Conservation (phyloP, 2,329 filamentous ascomycete species). For the Fusarium sp. region DNA sequence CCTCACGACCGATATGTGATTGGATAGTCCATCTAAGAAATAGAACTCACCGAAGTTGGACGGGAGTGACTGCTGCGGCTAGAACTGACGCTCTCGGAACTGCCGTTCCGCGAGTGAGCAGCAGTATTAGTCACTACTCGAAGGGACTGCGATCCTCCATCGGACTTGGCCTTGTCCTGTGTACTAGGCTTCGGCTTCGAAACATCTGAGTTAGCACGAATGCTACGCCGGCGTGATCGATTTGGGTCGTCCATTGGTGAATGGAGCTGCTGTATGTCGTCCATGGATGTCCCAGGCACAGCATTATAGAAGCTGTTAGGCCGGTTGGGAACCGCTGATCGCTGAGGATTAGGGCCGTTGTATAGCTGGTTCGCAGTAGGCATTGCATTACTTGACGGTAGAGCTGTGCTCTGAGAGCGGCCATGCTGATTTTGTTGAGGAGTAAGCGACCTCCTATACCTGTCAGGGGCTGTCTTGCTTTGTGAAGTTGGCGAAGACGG, state of each 20-base stretch:
- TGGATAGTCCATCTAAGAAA: slow-evolving; percentile 53
- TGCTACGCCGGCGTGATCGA: slow-evolving; percentile 83
- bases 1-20: slow-evolving; percentile 54
- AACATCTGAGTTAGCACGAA: slow-evolving; percentile 66
- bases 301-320: slow-evolving; percentile 65
- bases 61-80: slow-evolving; percentile 68
- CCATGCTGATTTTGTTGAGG: slow-evolving; percentile 49
- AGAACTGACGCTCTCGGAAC: slow-evolving; percentile 72
- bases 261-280: slow-evolving; percentile 75
- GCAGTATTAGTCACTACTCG: slow-evolving; percentile 49
- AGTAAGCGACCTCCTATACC: slow-evolving; percentile 74
- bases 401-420: slow-evolving; percentile 52
- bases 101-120: slow-evolving; percentile 62
- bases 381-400: slow-evolving; percentile 44
- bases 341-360: slow-evolving; percentile 44
- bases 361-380: slow-evolving; percentile 48
- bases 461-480: slow-evolving; percentile 72
- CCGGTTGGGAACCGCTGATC: slow-evolving; percentile 55
- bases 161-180: slow-evolving; percentile 45
- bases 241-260: slow-evolving; percentile 74
- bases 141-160: slow-evolving; percentile 56
- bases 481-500: slow-evolving; percentile 57
- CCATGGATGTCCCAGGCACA: slow-evolving; percentile 63
- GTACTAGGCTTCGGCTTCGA: slow-evolving; percentile 31
- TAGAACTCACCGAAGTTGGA: slow-evolving; percentile 71